A percentile compares a stretch with the other conserved stretches of the same genome.
These are phyloP conservation scores for Stachybotrys chartarum DNA, from an alignment of 2,329 filamentous ascomycete genomes.

Conservation along the genomic window DNA sequence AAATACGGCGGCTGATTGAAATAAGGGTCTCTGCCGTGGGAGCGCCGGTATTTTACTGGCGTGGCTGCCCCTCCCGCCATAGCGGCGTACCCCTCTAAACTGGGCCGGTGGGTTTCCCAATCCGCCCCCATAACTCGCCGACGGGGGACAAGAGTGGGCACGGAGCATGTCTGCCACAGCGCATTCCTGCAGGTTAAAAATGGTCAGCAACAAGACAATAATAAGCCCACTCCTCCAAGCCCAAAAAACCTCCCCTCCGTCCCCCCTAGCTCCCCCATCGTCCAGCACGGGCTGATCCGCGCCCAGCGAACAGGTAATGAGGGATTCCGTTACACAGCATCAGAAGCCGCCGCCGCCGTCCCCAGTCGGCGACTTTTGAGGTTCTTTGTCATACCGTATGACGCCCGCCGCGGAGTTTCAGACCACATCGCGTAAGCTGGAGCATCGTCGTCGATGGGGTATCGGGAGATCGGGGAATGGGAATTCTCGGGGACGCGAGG, in stretches of 20 bases:
- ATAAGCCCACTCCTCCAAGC: no score
- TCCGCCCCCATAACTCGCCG: not conserved
- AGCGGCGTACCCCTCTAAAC: not conserved
- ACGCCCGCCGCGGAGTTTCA: not conserved
- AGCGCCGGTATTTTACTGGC: not conserved
- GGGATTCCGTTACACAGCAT: no score
- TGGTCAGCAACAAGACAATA: not conserved
- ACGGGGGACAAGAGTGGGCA: not conserved
- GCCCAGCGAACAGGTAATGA: no score
- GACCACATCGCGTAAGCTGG: not conserved
- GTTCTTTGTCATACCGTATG: not conserved
- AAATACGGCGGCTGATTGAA: not conserved
- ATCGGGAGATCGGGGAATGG: no score
- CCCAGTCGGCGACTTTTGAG: not conserved
- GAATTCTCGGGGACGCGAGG: no score
- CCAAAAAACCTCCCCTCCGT: no score
- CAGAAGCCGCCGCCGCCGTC: no score
- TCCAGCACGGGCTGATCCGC: no score
- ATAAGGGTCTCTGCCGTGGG: not conserved
- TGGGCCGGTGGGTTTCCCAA: not conserved
- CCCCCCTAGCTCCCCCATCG: no score
- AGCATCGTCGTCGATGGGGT: not conserved
- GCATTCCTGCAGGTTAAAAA: not conserved
- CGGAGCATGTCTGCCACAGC: not conserved
- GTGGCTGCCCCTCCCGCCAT: not conserved